Evolutionary conservation across 441 rosid genomes (phyloP).

Genomic region (Viola pubescens): DNA sequence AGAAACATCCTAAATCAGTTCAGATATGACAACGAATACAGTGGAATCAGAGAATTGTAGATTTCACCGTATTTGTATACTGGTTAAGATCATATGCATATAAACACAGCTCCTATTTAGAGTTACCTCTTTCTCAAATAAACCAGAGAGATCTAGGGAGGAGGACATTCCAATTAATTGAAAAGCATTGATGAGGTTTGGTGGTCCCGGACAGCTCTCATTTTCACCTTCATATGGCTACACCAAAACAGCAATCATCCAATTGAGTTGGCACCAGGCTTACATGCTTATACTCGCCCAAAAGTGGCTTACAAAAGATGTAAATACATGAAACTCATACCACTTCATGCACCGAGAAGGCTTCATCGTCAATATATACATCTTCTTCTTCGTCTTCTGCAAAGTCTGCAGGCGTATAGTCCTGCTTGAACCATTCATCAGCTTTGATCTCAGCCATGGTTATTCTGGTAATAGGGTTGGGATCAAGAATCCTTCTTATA

Average conservation of each 20-base stretch:
- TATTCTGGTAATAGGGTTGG: constrained; percentile 65
- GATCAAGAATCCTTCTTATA: constrained; percentile 78
- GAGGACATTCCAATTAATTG: constrained; percentile 98
- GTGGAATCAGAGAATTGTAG: neutral
- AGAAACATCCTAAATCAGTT: constrained; percentile 50
- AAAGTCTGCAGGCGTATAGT: constrained; percentile 48
- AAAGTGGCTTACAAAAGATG: neutral
- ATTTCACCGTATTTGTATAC: no score
- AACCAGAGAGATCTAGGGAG: constrained; percentile 90
- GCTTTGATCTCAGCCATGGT: constrained; percentile 59
- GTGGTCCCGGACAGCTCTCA: constrained; percentile 49
- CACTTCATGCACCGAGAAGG: constrained; percentile 45
- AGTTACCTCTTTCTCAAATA: constrained; percentile 86
- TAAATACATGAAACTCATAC: constrained; percentile 29
- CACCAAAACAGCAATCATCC: constrained; percentile 4
- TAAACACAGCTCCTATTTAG: neutral
- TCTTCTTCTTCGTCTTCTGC: constrained; percentile 82
- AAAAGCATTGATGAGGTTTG: constrained; percentile 69
- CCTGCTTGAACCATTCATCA: constrained; percentile 74
- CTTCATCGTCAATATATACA: constrained; percentile 34
- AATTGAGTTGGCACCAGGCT: neutral
- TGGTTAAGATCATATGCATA: neutral
- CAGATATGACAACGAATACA: neutral
- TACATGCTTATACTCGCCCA: neutral
- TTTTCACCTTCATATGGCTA: constrained; percentile 18